Evolutionary conservation across 352 stramenopile genomes (phyloP).

Genomic region (Aphanomyces invadans): DNA sequence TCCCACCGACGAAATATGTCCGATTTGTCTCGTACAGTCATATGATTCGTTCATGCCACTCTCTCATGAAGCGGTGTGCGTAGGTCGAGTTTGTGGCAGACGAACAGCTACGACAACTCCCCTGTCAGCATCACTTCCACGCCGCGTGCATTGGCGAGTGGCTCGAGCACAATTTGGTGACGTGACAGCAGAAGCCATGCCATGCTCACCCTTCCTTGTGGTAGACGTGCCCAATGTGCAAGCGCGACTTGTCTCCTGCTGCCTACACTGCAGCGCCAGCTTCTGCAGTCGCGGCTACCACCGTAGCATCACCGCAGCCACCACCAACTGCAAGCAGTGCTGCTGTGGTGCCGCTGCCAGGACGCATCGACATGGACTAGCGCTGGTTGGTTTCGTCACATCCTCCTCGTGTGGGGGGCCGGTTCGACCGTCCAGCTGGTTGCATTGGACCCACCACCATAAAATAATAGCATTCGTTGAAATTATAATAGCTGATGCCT

Average conservation of each 20-base stretch:
- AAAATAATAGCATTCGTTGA: no score
- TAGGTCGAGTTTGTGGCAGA: slow-evolving; percentile 14
- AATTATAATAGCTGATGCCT: no score
- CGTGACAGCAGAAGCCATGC: not conserved
- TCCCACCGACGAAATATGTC: slow-evolving; percentile 19
- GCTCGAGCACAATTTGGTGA: slow-evolving; percentile 12
- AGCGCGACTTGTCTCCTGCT: not conserved
- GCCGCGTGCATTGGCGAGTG: slow-evolving; percentile 18
- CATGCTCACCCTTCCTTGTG: not conserved
- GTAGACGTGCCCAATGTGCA: not conserved
- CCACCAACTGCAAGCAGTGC: not conserved
- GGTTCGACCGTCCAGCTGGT: not conserved
- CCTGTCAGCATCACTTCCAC: slow-evolving; percentile 18
- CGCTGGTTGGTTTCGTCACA: no score
- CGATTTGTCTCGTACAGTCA: slow-evolving; percentile 18
- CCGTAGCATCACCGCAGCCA: no score
- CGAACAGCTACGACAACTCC: slow-evolving; percentile 4
- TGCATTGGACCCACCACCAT: not conserved
- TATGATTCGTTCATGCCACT: not conserved
- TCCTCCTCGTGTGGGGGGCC: not conserved
- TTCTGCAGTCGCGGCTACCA: not conserved
- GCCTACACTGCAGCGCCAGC: not conserved
- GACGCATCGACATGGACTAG: not conserved
- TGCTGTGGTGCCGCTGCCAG: not conserved
- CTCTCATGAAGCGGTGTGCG: no score